A percentile compares a stretch with the other conserved stretches of the same genome.
Evolutionary conservation across 192 early-diverging fungal genomes (phyloP).

Genomic region (Mortierella hygrophila): DNA sequence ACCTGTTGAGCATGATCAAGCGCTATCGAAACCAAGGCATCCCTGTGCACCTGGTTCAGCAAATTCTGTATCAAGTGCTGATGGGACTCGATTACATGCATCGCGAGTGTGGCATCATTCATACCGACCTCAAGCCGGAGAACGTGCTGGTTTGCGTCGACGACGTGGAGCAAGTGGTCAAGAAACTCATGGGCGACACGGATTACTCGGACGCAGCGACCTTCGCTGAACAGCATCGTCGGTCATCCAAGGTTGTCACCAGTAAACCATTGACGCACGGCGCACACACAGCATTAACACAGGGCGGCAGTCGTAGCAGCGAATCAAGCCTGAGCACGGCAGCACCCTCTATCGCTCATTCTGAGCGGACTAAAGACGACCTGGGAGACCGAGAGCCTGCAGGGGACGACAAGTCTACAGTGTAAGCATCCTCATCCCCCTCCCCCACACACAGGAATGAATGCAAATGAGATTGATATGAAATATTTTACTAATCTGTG

Average conservation of each 20-base stretch:
- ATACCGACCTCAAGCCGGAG: conserved; percentile 99
- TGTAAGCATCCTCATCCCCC: background rate
- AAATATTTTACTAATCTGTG: conserved; percentile 3
- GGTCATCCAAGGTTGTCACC: conserved; percentile 26
- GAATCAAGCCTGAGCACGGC: background rate
- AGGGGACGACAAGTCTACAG: background rate
- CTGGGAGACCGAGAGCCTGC: background rate
- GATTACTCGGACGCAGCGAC: conserved; percentile 26
- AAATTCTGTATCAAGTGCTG: conserved; percentile 91
- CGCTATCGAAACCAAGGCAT: conserved; percentile 87
- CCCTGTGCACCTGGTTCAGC: conserved; percentile 87
- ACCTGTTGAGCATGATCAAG: conserved; percentile 90
- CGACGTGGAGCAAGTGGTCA: conserved; percentile 85
- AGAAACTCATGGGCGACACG: conserved; percentile 53
- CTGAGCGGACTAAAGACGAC: background rate
- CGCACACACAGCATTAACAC: background rate
- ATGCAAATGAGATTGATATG: background rate
- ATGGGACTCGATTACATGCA: conserved; percentile 96
- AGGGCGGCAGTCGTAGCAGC: background rate
- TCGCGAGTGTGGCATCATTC: conserved; percentile 93
- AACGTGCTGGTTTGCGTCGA: conserved; percentile 95
- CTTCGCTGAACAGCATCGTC: background rate
- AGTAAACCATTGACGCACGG: conserved; percentile 40
- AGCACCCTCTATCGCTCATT: conserved; percentile 23
- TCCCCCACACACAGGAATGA: background rate